Base-by-base conservation (phyloP, 148 eudicot species). In the Arctostaphylos glauca region DNA sequence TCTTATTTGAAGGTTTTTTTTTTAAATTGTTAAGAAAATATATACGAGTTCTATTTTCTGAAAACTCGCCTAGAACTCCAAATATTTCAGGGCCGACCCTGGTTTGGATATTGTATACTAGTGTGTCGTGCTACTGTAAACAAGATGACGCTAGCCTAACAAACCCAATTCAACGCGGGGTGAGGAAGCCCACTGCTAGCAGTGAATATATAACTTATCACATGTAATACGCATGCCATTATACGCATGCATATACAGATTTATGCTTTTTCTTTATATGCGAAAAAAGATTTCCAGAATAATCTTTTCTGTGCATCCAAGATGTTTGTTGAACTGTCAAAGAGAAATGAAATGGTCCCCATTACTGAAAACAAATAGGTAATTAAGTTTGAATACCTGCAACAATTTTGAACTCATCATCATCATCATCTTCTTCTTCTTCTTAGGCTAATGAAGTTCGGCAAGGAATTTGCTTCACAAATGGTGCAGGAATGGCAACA, bases 401-500 rank as follows among this genome's bases (percentile, higher is more conserved):
- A 68, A 38, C 47, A 38, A 67, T 31, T 67, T 67, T 68, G 8
- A 68, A 19, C 47, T 2, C 38, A 31, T 31, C 38, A 31, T 31
- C 38, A 31, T 31, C 38, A 0, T 31, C 38, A 0, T 31, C 38
- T 31, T 31, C 38, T 31, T 31, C 38, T 31, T 31, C 38, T 31
- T 31, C 38, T 31, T 31, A 31, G 38, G 38, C 38, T 31, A 31
- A 31, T 31, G 38, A 31, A 31, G 38, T 31, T 31, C 38, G 38
- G 38, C 38, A 31, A 31, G 44, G 86, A 83, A 52, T 72, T 86
- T 25, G 74, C 81, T 58, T 80, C 88, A 68, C 88, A 86, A n/a
- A 70, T 83, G 81, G 88, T 86, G 79, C 86, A 47, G 9, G 88
- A 86, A 83, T 86, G 88, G 85, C 77, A 66, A 4, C 85, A 75